Evolutionary conservation across 2,329 filamentous ascomycete genomes (phyloP), one percentile per base, ranked within the genome.

Genomic region (Pestalotiopsis fici): DNA sequence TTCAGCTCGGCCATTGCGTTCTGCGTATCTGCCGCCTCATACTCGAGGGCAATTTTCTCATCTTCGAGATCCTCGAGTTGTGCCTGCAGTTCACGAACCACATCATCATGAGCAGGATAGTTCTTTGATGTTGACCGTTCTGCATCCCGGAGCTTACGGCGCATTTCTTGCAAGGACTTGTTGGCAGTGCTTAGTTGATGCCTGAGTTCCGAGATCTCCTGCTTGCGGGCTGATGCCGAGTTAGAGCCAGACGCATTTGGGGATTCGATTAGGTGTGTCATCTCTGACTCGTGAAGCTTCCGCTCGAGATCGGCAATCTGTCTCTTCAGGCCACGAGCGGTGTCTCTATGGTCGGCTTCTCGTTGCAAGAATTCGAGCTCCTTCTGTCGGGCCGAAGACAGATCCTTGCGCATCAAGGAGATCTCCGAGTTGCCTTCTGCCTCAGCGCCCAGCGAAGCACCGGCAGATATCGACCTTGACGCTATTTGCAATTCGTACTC

Each of bases 261-360:
- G 23, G 66, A 65, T 31, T 21, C 35, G 35, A 66, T 54, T n/a
- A 66, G 27, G 18, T 61, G 64, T 39, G 64, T 60, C 66, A 59
- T 67, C 66, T 89, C 85, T 5, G 87, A 84, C 67, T 94, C 88
- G 71, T 92, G 90, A 3, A 90, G 82, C 68, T 90, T 87, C 55
- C 87, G 86, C 75, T 93, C 91, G 15, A 94, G 84, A 47, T 92
- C 88, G 2, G 86, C 82, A 61, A 93, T 85, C 67, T 90, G 87
- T 60, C 86, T 85, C 76, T 91, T 92, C 67, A 92, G 85, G 23
- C 83, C 81, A 68, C 90, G 90, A 67, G 91, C 83, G 1, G 83
- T 80, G 35, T 91, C 87, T 71, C 89, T 91, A 71, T 91, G 87
- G 6, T 86, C 78, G 11, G 85, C 81, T 73, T 93, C 91, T n/a